Conservation (phyloP, 2,329 filamentous ascomycete genomes). For the Cladosporium colombiae region DNA sequence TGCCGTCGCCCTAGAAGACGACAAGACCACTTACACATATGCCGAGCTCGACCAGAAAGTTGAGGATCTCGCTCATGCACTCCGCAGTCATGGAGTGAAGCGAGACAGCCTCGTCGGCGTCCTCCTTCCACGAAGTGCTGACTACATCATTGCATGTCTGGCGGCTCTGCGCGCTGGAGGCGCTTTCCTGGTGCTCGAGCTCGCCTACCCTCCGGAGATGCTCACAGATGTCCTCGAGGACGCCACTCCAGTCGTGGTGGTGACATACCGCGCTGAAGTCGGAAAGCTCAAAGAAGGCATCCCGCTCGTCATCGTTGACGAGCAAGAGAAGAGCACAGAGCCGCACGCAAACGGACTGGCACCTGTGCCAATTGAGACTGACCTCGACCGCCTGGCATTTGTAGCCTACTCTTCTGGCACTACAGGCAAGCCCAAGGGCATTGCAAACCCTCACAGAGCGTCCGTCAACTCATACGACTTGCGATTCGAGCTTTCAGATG, state of each 20-base stretch:
- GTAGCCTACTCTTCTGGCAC: conserved; percentile 81
- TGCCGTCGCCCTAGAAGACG: conserved; percentile 72
- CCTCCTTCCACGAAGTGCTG: conserved; percentile 70
- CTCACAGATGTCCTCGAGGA: conserved; percentile 77
- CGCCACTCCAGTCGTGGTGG: conserved; percentile 68
- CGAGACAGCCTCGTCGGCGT: conserved; percentile 75
- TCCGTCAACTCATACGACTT: conserved; percentile 73
- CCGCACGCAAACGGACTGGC: conserved; percentile 37
- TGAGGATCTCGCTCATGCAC: conserved; percentile 61
- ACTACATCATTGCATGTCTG: conserved; percentile 77
- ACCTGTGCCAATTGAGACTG: conserved; percentile 60
- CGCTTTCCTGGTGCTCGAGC: conserved; percentile 76
- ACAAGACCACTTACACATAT: conserved; percentile 67
- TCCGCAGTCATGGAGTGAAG: conserved; percentile 68
- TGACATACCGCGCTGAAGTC: conserved; percentile 67
- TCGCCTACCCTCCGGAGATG: conserved; percentile 74
- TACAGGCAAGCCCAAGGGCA: conserved; percentile 78
- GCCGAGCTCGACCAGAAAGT: conserved; percentile 69
- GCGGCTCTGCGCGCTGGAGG: conserved; percentile 77
- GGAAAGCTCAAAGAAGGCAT: conserved; percentile 64
- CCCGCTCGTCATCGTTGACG: conserved; percentile 67
- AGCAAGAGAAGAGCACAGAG: conserved; percentile 34
- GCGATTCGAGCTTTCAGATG: conserved; percentile 69
- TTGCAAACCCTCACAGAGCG: conserved; percentile 75
- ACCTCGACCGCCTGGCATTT: conserved; percentile 73